Base-by-base conservation (phyloP, 2,329 filamentous ascomycete genomes). In the Pseudophaeomoniella oleicola region DNA sequence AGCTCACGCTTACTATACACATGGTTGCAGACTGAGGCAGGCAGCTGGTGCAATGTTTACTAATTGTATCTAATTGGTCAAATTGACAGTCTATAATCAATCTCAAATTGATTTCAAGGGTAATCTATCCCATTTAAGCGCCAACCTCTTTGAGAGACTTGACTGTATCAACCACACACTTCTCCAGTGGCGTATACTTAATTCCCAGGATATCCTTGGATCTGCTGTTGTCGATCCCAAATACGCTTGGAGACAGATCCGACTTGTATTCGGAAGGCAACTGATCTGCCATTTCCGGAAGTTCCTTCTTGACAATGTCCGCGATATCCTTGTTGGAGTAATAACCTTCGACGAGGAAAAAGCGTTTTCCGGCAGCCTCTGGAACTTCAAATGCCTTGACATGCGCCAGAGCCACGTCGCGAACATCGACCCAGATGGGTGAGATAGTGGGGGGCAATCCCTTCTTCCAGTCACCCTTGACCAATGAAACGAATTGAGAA, bases 391-490 rank as follows among this genome's bases (percentile, higher is more conserved):
- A 60, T 12, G 64, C 62, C 42, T 54, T 52, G 15, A 65, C 57
- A 44, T 67, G 64, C 12, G 64, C 64, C 6, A 66, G 51, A 9
- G 64, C 64, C 31, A 66, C 51, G 39, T 67, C 64, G 5, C 61
- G 59, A 12, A 67, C 64, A 55, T 64, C 50, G 2, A 78, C 70
- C 60, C 72, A 80, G 1, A 75, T 59, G 48, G 62, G 75, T 1
- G 67, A 67, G 0, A 66, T 69, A 0, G 73, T 79, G 0, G 72
- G 63, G 0, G 69, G 63, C 6, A 81, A 65, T 16, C 65, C 62
- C 2, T 69, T 58, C 44, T 72, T 75, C 51, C 62, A 68, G 40
- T 71, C 68, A 13, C 80, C 81, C 4, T 64, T 67, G n/a, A 78
- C 65, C 36, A 81, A 27, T 27, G 22, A 27, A 6, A 27, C 22